Percentiles rank a stretch among this genome's conserved stretches.
Evolutionary conservation across 2,329 filamentous ascomycete genomes (phyloP).

Genomic region (Pseudogymnoascus pannorum): DNA sequence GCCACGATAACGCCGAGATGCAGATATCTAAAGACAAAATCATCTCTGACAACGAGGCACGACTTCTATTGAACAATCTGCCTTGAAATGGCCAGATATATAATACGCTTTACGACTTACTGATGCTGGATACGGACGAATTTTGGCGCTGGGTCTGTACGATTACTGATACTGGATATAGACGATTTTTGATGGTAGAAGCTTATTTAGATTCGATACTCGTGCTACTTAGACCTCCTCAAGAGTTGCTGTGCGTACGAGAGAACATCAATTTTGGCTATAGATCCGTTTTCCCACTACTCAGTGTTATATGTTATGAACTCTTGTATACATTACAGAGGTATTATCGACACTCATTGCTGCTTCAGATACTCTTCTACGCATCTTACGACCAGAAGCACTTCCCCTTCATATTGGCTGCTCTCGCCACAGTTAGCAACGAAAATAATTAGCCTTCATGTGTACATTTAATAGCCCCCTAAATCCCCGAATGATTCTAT

Average conservation of each 20-base stretch:
- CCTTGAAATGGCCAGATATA: neutral
- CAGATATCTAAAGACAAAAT: neutral
- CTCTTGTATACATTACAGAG: neutral
- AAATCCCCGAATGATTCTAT: neutral
- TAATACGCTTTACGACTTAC: constrained; percentile 2
- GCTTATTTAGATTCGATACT: constrained; percentile 8
- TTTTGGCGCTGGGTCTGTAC: neutral
- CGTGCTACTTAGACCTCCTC: neutral
- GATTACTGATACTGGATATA: constrained; percentile 8
- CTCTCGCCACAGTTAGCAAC: neutral
- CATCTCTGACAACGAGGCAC: constrained; percentile 2
- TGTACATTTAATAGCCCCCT: neutral
- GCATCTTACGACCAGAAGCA: neutral
- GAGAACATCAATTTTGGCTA: neutral
- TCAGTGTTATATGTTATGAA: neutral
- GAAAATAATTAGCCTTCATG: neutral
- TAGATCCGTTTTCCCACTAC: neutral
- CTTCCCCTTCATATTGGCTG: neutral
- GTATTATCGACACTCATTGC: neutral
- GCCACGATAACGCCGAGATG: neutral
- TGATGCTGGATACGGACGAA: neutral
- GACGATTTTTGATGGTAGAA: constrained; percentile 2
- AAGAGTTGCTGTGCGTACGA: neutral
- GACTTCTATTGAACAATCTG: constrained; percentile 1
- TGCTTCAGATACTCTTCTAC: neutral